Conservation (phyloP, 2,329 filamentous ascomycete genomes). For the Orbilia quercus region DNA sequence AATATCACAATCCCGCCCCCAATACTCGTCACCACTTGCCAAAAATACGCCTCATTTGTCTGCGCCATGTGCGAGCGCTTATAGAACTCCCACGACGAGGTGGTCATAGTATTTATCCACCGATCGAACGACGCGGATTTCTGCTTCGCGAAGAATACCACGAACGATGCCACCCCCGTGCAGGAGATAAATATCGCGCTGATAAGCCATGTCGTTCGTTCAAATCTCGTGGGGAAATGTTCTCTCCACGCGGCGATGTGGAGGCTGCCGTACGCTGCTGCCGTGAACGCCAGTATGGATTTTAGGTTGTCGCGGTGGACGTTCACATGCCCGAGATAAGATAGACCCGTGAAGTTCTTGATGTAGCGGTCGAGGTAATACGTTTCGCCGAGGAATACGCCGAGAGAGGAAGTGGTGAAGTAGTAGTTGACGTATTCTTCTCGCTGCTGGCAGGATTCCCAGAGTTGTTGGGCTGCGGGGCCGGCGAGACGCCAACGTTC, state of each 20-base stretch:
- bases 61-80: constrained; percentile 27
- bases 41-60: constrained; percentile 30
- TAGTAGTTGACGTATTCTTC: constrained; percentile 40
- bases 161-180: constrained; percentile 30
- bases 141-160: constrained; percentile 34
- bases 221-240: constrained; percentile 58
- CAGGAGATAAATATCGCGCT: constrained; percentile 54
- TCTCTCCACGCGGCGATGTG: constrained; percentile 60
- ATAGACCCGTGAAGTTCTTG: constrained; percentile 38
- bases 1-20: constrained; percentile 17
- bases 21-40: constrained; percentile 24
- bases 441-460: constrained; percentile 28
- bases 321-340: constrained; percentile 44
- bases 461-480: constrained; percentile 33
- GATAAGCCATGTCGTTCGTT: constrained; percentile 59
- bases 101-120: constrained; percentile 31
- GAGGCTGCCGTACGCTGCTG: constrained; percentile 59
- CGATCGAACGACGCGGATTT: constrained; percentile 32
- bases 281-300: constrained; percentile 46
- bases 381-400: constrained; percentile 42
- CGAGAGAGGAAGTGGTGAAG: constrained; percentile 42
- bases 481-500: constrained; percentile 42
- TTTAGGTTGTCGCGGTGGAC: constrained; percentile 44
- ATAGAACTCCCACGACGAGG: constrained; percentile 31
- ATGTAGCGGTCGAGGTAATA: constrained; percentile 40